phyloP scores from a whole-genome alignment of 2,329 filamentous ascomycete genomes.

The Geoglossum cookeanum region DNA sequence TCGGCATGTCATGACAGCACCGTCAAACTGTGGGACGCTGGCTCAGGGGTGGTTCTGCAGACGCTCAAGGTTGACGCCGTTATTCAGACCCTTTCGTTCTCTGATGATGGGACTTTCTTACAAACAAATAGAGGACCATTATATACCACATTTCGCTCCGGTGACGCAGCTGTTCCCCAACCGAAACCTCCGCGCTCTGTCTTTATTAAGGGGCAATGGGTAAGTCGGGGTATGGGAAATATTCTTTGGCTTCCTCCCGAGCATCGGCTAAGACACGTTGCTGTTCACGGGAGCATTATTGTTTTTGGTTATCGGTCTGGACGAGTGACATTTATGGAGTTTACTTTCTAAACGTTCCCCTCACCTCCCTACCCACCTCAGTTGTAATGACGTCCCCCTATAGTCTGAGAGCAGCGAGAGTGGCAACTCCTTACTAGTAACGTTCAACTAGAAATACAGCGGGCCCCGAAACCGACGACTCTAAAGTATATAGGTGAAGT shows the following conservation, averaged over 20 bases:
- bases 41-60: background rate
- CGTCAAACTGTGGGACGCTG: background rate
- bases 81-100: background rate
- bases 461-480: background rate
- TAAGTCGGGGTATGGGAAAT: background rate
- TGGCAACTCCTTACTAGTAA: background rate
- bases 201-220: background rate
- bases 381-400: background rate
- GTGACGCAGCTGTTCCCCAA: background rate
- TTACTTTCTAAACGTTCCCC: background rate
- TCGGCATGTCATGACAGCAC: background rate
- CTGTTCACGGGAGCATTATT: background rate
- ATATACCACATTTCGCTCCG: background rate
- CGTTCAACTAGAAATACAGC: background rate
- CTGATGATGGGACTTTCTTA: background rate
- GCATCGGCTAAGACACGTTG: background rate
- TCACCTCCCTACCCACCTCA: background rate
- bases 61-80: background rate
- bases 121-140: background rate
- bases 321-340: background rate
- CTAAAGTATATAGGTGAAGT: too few relatives aligned
- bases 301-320: background rate
- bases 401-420: background rate
- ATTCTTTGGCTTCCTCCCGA: background rate
- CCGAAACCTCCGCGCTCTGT: background rate